Evolutionary conservation across 2,329 filamentous ascomycete species (phyloP).

Genomic region (Fusarium subglutinans): DNA sequence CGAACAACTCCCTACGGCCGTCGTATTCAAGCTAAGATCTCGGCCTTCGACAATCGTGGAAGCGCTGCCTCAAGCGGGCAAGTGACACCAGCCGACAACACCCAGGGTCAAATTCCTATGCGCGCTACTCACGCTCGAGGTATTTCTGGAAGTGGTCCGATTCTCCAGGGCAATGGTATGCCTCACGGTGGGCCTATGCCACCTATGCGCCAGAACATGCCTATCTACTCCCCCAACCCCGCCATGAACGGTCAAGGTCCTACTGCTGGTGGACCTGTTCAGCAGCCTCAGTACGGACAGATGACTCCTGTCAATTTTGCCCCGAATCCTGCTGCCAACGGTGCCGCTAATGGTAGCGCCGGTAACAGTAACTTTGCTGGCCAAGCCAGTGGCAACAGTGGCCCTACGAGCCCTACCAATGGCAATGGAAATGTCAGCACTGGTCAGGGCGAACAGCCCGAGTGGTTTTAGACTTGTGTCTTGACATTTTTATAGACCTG

Average conservation of each 20-base stretch:
- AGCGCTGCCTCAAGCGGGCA: slow-evolving; percentile 58
- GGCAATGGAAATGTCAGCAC: slow-evolving; percentile 19
- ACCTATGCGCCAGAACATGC: slow-evolving; percentile 46
- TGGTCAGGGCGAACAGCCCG: slow-evolving; percentile 47
- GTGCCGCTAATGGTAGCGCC: background rate
- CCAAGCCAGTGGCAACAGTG: slow-evolving; percentile 30
- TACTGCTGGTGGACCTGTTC: slow-evolving; percentile 36
- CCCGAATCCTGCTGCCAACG: slow-evolving; percentile 1
- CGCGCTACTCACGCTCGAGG: slow-evolving; percentile 56
- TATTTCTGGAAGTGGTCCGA: slow-evolving; percentile 52
- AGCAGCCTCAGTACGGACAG: slow-evolving; percentile 45
- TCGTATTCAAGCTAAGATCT: slow-evolving; percentile 90
- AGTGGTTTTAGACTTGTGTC: slow-evolving; percentile 51
- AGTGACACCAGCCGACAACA: slow-evolving; percentile 61
- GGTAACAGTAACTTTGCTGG: slow-evolving; percentile 11
- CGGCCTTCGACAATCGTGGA: slow-evolving; percentile 63
- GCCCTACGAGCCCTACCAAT: slow-evolving; percentile 11
- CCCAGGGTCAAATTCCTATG: slow-evolving; percentile 63
- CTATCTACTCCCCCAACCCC: slow-evolving; percentile 47
- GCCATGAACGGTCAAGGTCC: slow-evolving; percentile 47
- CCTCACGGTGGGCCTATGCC: slow-evolving; percentile 37
- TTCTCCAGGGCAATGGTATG: slow-evolving; percentile 46
- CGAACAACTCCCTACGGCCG: slow-evolving; percentile 94
- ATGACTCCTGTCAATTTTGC: slow-evolving; percentile 40
- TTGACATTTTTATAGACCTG: slow-evolving; percentile 37